phyloP scores from a whole-genome alignment of 768 basidiomycete species.

The Tylopilus intermedius region DNA sequence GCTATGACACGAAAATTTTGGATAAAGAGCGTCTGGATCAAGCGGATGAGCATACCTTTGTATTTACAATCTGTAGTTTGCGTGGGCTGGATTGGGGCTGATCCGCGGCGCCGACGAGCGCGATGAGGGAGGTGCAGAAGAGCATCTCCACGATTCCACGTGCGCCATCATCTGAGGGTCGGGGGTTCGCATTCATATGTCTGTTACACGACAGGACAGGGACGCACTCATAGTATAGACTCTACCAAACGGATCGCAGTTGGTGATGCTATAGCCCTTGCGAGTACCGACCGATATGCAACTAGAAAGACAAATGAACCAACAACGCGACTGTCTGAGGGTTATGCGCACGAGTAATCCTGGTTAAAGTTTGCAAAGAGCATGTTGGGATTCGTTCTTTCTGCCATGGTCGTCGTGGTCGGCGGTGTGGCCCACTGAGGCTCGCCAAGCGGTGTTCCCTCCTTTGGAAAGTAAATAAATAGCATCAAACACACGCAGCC shows the following conservation, averaged over 20 bases:
- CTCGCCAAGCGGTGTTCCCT: neutral
- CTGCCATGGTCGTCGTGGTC: conserved; percentile 29
- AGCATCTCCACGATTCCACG: conserved; percentile 98
- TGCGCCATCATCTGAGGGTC: conserved; percentile 75
- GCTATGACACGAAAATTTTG: conserved; percentile 38
- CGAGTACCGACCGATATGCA: conserved; percentile 94
- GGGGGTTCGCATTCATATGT: neutral
- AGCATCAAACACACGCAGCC: conserved; percentile 8
- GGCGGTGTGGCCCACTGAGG: neutral
- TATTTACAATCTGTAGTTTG: conserved; percentile 96
- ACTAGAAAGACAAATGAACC: conserved; percentile 31
- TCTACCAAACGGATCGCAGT: conserved; percentile 95
- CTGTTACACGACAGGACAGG: neutral
- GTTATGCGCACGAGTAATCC: conserved; percentile 74
- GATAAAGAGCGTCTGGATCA: conserved; percentile 3
- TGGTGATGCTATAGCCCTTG: conserved; percentile 95
- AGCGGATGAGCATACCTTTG: conserved; percentile 62
- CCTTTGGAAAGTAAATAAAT: conserved; percentile 17
- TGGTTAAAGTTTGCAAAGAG: conserved; percentile 96
- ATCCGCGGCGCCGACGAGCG: conserved; percentile 93
- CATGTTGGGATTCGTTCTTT: conserved; percentile 46
- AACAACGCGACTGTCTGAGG: neutral
- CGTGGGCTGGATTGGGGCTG: conserved; percentile 86
- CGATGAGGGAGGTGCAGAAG: conserved; percentile 97
- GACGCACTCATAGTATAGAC: conserved; percentile 91